These are phyloP conservation scores for Trichoderma arundinaceum DNA, from an alignment of 2,329 filamentous ascomycete genomes.

Conservation along the genomic window DNA sequence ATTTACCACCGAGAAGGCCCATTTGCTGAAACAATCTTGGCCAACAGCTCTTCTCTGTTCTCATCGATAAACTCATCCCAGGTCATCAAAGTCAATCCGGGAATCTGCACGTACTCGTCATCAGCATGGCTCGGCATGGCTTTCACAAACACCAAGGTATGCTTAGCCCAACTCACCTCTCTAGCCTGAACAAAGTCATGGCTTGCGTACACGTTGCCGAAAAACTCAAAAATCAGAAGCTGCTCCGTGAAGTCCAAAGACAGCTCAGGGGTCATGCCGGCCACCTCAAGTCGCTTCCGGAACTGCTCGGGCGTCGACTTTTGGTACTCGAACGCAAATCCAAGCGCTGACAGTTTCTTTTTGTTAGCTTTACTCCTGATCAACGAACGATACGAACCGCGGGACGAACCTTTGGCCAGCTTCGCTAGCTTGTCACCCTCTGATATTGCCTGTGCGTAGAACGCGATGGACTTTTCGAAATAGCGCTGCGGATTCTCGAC, in stretches of 20 bases:
- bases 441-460: not conserved
- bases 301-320: constrained; percentile 1
- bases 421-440: not conserved
- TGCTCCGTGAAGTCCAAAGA: constrained; percentile 16
- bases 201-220: constrained; percentile 1
- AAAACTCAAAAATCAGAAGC: constrained; percentile 1
- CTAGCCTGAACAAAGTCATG: not conserved
- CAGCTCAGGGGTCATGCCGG: not conserved
- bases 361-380: not conserved
- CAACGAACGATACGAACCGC: not conserved
- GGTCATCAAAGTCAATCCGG: not conserved
- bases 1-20: not conserved
- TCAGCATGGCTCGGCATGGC: not conserved
- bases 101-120: not conserved
- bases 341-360: not conserved
- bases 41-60: not conserved
- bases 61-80: not conserved
- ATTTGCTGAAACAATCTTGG: constrained; percentile 1
- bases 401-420: not conserved
- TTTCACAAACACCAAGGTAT: too few species aligned
- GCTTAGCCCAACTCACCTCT: not conserved
- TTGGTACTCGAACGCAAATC: not conserved
- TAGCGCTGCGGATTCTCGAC: not conserved
- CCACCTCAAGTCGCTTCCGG: not conserved
- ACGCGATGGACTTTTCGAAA: not conserved